Evolutionary conservation across 148 eudicot genomes (phyloP), one percentile per base, ranked within the genome.

Genomic region (Vaccinium darrowii): DNA sequence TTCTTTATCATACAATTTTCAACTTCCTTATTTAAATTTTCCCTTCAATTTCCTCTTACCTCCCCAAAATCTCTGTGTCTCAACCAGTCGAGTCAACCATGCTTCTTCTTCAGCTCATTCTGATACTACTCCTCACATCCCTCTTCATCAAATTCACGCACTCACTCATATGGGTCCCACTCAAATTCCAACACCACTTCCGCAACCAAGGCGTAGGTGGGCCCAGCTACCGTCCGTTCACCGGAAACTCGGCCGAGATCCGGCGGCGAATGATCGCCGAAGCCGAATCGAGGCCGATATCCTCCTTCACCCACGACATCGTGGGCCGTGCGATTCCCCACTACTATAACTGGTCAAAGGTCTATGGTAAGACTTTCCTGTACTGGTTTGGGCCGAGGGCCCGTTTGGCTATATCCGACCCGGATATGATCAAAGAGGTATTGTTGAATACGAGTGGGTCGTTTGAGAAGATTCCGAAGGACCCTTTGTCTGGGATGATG

Each of bases 301-400:
- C 90, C 23, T 52, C 90, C 23, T 79, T 92, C 13, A 88, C 50
- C 84, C 95, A 92, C 51, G 88, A 90, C 63, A 88, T 94, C 39
- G 80, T 86, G n/a, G 79, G 79, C 15, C 88, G 94, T 23, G 93
- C 88, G 78, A 82, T 91, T 82, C 98, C 98, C 1, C 91, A 89
- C 82, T 93, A 92, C 88, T 47, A 86, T 67, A 88, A 88, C 19
- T 94, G 98, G 96, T 91, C 96, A 47, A 82, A 52, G 78, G 79
- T 79, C 0, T 92, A 93, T 62, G 95, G 98, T 25, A 92, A 92
- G 84, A 91, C 87, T 9, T 93, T 95, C 43, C 47, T 95, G 51
- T 95, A 89, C 78, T 93, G 98, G 98, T 94, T 94, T 79, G 98
- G 98, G 86, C 43, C 89, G 7, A 92, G 71, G 86, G 91, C 96